A percentile compares a stretch with the other conserved stretches of the same genome.
Evolutionary conservation across 805 yeast species (phyloP).

Genomic region (Suhomyces sp.): DNA sequence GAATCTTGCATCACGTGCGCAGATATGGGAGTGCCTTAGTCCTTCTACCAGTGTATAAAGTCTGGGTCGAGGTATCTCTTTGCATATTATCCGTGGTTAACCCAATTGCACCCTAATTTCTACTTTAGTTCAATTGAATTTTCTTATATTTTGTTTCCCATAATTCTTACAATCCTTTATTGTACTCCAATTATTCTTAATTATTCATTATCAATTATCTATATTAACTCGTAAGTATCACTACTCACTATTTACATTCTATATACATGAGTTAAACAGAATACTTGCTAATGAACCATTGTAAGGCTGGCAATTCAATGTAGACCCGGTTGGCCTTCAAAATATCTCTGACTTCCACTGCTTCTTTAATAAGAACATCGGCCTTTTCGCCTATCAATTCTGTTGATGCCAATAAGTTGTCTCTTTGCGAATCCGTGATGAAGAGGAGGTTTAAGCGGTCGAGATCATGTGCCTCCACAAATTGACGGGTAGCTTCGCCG

Average conservation of each 20-base stretch:
- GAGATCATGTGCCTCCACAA: slow-evolving; percentile 49
- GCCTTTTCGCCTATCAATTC: slow-evolving; percentile 52
- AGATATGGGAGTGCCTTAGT: too few relatives aligned
- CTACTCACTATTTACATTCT: slow-evolving; percentile 10
- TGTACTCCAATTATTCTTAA: too few relatives aligned
- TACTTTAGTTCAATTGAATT: too few relatives aligned
- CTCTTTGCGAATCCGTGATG: slow-evolving; percentile 59
- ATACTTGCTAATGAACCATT: slow-evolving; percentile 49
- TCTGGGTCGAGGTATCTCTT: too few relatives aligned
- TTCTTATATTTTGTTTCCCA: too few relatives aligned
- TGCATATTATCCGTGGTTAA: too few relatives aligned
- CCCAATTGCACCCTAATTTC: too few relatives aligned
- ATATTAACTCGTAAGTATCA: too few relatives aligned
- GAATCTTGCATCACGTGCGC: too few relatives aligned
- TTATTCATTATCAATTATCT: too few relatives aligned
- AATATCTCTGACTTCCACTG: slow-evolving; percentile 78
- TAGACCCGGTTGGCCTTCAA: slow-evolving; percentile 75
- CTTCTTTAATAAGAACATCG: slow-evolving; percentile 70
- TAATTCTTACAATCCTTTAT: too few relatives aligned
- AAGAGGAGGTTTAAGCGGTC: slow-evolving; percentile 60
- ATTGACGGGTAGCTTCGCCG: slow-evolving; percentile 49
- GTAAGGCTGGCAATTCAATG: slow-evolving; percentile 71
- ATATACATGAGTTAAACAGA: slow-evolving; percentile 16
- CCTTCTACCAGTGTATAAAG: too few relatives aligned
- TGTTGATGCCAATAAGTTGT: slow-evolving; percentile 61